phyloP scores from a whole-genome alignment of 148 eudicot species.

The Talinum fruticosum region DNA sequence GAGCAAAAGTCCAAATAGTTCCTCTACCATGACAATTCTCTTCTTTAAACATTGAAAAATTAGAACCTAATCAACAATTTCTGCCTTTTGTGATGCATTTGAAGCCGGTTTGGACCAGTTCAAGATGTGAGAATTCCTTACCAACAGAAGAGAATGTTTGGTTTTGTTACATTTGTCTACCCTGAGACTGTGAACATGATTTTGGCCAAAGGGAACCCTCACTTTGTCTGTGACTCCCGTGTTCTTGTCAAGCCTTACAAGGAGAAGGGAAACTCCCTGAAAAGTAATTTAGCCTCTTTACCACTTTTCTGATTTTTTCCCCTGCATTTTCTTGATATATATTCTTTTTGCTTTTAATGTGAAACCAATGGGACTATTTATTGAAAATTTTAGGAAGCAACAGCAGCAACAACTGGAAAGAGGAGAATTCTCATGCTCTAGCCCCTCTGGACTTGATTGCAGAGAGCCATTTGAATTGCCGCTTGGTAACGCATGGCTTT shows the following conservation, averaged over 20 bases:
- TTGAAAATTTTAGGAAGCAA: constrained; percentile 29
- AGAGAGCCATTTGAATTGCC: constrained; percentile 61
- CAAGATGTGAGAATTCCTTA: constrained; percentile 96
- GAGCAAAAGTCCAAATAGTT: not conserved
- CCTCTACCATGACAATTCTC: not conserved
- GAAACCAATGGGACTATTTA: not conserved
- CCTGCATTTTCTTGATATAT: not conserved
- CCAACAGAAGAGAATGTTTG: constrained; percentile 98
- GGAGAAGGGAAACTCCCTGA: constrained; percentile 84
- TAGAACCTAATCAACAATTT: not conserved
- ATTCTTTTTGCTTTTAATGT: not conserved
- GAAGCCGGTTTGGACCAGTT: constrained; percentile 85
- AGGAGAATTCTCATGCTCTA: constrained; percentile 64
- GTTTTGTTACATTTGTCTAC: constrained; percentile 79
- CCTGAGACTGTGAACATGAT: constrained; percentile 81
- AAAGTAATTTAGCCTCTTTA: constrained; percentile 35
- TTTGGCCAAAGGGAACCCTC: constrained; percentile 91
- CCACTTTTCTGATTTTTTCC: not conserved
- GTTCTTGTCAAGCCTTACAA: constrained; percentile 98
- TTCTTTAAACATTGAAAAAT: not conserved
- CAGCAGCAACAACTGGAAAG: constrained; percentile 59
- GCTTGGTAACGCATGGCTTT: constrained; percentile 35
- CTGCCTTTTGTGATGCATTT: constrained; percentile 19
- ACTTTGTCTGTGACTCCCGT: constrained; percentile 94
- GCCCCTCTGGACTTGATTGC: constrained; percentile 64